These are phyloP conservation scores for Apophysomyces sp. DNA, from an alignment of 371 early-diverging fungal genomes.

Conservation along the genomic window DNA sequence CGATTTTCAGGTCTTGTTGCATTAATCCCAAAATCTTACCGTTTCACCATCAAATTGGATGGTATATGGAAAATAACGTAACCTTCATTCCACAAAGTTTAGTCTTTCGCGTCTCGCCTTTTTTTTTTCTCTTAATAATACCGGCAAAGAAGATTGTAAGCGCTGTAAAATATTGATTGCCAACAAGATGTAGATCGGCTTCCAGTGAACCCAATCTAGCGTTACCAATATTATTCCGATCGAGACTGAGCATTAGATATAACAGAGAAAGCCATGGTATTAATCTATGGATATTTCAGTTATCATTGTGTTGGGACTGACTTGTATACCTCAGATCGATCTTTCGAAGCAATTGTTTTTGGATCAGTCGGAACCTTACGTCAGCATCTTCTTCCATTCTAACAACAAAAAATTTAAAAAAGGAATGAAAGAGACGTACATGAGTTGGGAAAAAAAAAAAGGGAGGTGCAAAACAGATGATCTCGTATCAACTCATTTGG, in stretches of 20 bases:
- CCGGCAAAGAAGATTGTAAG: slow-evolving; percentile 43
- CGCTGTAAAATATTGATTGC: slow-evolving; percentile 44
- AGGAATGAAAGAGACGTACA: neutral
- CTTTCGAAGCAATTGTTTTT: slow-evolving; percentile 12
- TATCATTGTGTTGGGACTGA: neutral
- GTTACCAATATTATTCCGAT: slow-evolving; percentile 50
- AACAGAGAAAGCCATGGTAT: slow-evolving; percentile 41
- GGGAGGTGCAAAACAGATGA: neutral
- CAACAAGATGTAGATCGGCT: slow-evolving; percentile 29
- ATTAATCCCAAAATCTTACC: slow-evolving; percentile 6
- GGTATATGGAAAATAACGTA: slow-evolving; percentile 30
- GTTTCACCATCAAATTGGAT: slow-evolving; percentile 25
- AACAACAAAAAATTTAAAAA: neutral
- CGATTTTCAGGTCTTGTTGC: neutral
- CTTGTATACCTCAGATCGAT: slow-evolving; percentile 16
- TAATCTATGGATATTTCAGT: slow-evolving; percentile 15
- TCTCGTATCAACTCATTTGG: neutral
- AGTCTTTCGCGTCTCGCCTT: neutral
- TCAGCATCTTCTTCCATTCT: neutral
- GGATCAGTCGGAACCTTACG: neutral
- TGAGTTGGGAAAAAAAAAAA: neutral
- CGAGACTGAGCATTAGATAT: slow-evolving; percentile 36
- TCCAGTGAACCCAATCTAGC: slow-evolving; percentile 40
- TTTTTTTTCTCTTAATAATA: neutral
- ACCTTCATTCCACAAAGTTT: slow-evolving; percentile 3